Evolutionary conservation across 2,329 filamentous ascomycete species (phyloP), one percentile per base, ranked within the genome.

Genomic region (Cercospora zeina): DNA sequence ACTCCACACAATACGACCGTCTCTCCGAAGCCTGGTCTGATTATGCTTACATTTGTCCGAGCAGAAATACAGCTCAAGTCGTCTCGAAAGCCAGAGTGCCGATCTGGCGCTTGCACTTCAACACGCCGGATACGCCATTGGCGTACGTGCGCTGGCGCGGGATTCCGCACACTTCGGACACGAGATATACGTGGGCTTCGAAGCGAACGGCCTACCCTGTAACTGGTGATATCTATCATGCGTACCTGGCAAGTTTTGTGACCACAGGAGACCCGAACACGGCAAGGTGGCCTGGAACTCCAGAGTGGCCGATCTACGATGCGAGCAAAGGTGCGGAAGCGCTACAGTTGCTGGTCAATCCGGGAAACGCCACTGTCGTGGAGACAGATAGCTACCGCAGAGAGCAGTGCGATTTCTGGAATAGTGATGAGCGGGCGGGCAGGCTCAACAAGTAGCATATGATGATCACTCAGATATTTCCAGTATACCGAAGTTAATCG

Each of bases 1-100:
- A 64, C 27, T 59, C 54, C 33, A 64, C 62, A 6, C 83, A 87
- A 70, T 88, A 82, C 75, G 78, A 79, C 49, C 79, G 85, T 3
- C 74, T 87, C 3, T 82, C 85, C 65, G 82, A 83, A n/a, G 84
- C 83, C 0, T 89, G 88, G 72, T 82, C 80, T 0, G 83, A 88
- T 69, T 88, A 85, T 69, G 85, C 85, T 0, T 88, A 88, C 68
- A 83, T 87, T 54, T 83, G 83, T 31, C 86, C 86, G 0, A 83
- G 88, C 0, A 76, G 86, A 4, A 83, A 87, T 70, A 85, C 83
- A 0, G 85, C 83, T 0, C 76, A 82, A 60, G 78, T 77, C 31
- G 71, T 71, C 4, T 65, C 63, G 2, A 58, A 53, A 9, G 63
- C 63, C 14, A 54, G 56, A 9, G 62, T 64, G 14, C 62, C 62